Conservation (phyloP, 331 rosid species). For the Dryas integrifolia region DNA sequence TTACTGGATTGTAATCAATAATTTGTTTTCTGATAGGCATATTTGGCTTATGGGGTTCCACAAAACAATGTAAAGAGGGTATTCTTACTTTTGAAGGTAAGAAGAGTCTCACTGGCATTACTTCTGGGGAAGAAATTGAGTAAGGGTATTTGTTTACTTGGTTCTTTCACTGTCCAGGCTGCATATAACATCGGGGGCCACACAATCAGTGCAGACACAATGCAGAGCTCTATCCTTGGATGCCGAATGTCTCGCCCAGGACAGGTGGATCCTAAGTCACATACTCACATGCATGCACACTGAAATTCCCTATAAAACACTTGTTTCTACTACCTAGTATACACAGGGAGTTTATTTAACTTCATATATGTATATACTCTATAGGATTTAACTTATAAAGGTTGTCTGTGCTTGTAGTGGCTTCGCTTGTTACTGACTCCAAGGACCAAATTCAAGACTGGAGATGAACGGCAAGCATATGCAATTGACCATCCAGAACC, state of each 20-base stretch:
- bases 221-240: slow-evolving; percentile 76
- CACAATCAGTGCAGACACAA: slow-evolving; percentile 77
- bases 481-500: slow-evolving; percentile 69
- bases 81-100: slow-evolving; percentile 82
- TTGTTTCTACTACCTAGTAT: neutral
- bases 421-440: slow-evolving; percentile 71
- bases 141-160: slow-evolving; percentile 18
- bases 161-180: slow-evolving; percentile 58
- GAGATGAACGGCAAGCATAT: slow-evolving; percentile 67
- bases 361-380: neutral
- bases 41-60: slow-evolving; percentile 93
- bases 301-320: neutral
- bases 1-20: slow-evolving; percentile 15
- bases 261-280: slow-evolving; percentile 56
- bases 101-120: slow-evolving; percentile 17
- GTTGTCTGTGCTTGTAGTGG: slow-evolving; percentile 59
- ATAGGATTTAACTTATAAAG: slow-evolving; percentile 13
- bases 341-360: neutral
- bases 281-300: neutral
- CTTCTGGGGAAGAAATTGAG: neutral
- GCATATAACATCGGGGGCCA: slow-evolving; percentile 93
- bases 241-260: slow-evolving; percentile 88
- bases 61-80: slow-evolving; percentile 78
- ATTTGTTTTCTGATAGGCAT: slow-evolving; percentile 62
- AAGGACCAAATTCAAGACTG: slow-evolving; percentile 61